Conservation (phyloP, 83 land plant genomes). For the Thuja plicata region DNA sequence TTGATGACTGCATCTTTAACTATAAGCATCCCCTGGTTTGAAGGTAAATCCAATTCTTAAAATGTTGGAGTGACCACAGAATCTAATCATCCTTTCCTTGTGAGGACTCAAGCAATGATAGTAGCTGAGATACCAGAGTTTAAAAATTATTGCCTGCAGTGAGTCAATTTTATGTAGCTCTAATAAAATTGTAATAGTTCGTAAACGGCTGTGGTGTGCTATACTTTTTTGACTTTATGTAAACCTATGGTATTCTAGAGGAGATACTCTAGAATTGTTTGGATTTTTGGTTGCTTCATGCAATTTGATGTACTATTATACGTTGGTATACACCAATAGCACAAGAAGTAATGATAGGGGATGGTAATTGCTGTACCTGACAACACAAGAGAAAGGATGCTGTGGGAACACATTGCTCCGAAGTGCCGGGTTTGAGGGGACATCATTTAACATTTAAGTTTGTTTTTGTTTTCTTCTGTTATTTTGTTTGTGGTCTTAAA, state of each 20-base stretch:
- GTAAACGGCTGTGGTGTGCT: background rate
- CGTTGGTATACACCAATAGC: too few relatives aligned
- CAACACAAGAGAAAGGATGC: too few relatives aligned
- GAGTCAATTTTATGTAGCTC: background rate
- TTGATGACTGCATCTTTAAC: background rate
- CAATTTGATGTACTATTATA: background rate
- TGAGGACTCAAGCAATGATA: background rate
- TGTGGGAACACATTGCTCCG: too few relatives aligned
- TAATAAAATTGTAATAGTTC: background rate
- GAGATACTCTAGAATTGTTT: background rate
- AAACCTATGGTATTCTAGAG: background rate
- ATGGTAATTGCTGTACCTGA: too few relatives aligned
- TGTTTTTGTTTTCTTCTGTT: too few relatives aligned
- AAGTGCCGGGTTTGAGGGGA: too few relatives aligned
- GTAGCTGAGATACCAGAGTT: background rate
- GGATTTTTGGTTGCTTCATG: background rate
- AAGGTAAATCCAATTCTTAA: background rate
- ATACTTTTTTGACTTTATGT: background rate
- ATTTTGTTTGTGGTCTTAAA: too few relatives aligned
- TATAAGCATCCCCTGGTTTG: background rate
- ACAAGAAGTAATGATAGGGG: too few relatives aligned
- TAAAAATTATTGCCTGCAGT: background rate
- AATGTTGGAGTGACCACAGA: background rate
- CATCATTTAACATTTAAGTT: too few relatives aligned
- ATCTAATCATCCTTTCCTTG: background rate